A percentile compares a stretch with the other conserved stretches of the same genome.
Evolutionary conservation across 129 eudicot genomes (phyloP).

Genomic region (Tagetes patula): DNA sequence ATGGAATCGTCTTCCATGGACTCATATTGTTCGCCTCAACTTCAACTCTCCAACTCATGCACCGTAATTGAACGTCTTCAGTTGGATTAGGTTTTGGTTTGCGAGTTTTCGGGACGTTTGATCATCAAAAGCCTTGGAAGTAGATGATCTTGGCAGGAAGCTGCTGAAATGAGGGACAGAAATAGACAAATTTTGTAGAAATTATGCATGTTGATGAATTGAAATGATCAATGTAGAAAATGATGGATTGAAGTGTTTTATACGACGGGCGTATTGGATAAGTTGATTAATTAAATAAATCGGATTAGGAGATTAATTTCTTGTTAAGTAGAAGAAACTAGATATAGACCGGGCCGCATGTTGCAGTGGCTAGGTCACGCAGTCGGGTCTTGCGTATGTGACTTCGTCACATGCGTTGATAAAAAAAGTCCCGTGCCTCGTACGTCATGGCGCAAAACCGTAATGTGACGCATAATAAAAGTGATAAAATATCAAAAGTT

Average conservation of each 20-base stretch:
- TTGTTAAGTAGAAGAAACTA: slow-evolving; percentile 8
- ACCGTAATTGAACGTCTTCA: slow-evolving; percentile 34
- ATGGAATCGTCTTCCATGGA: slow-evolving; percentile 82
- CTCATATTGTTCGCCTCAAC: slow-evolving; percentile 73
- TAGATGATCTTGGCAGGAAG: neutral
- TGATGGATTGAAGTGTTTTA: neutral
- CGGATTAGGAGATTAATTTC: neutral
- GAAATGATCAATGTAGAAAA: neutral
- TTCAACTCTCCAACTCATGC: slow-evolving; percentile 82
- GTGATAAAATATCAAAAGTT: too few relatives aligned
- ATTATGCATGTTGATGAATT: neutral
- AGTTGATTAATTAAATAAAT: neutral
- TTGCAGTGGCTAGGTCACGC: too few relatives aligned
- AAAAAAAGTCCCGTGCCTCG: too few relatives aligned
- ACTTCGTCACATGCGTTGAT: too few relatives aligned
- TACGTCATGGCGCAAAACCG: too few relatives aligned
- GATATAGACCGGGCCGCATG: too few relatives aligned
- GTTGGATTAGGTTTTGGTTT: neutral
- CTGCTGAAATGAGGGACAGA: neutral
- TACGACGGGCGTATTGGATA: neutral
- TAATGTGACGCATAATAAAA: too few relatives aligned
- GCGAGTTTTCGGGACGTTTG: slow-evolving; percentile 34
- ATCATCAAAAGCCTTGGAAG: slow-evolving; percentile 24
- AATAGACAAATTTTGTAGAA: neutral
- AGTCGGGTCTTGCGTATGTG: too few relatives aligned